Base-by-base conservation (phyloP, 441 rosid species). In the Daphne laureola region DNA sequence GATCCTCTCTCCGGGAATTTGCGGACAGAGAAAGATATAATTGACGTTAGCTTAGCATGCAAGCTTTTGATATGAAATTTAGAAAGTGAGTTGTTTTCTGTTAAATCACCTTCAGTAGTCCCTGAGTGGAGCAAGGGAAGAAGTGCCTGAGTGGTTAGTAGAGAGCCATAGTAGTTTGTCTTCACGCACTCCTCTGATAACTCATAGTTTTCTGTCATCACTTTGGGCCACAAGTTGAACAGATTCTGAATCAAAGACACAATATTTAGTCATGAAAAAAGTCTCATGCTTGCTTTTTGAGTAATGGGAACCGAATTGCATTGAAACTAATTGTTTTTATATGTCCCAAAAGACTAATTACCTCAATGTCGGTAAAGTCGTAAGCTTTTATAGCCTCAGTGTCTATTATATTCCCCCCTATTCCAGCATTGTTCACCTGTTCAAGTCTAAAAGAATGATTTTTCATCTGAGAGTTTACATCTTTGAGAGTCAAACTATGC, bases 371-470 rank as follows among this genome's bases (percentile, higher is more conserved):
- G 1, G 38, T 5, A 4, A 31, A 8, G 38, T 31, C 11, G 11
- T 31, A 31, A 31, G 38, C 38, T 31, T 31, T 6, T 8, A 69
- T 54, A 17, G 43, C 62, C 0, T 60, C 64, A 8, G 38, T 13
- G 45, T 74, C 36, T 0, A 51, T 0, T 17, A 12, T n/a, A 38
- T 17, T 17, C 38, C 77, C 82, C 53, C 0, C 0, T 21, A 67
- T 13, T 8, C 60, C 82, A 3, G 85, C 85, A 59, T 69, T 76
- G 54, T 76, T 79, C 56, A 79, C 80, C 82, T 80, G 66, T 47
- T 35, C 13, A 26, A 31, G 38, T 31, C 38, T 9, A 6, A 59
- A 23, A 25, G 42, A n/a, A n/a, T n/a, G n/a, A n/a, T n/a, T 5
- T 25, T 12, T 31, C 3, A 31, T 31, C 11, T 4, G 38, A 31